Evolutionary conservation across 2,329 filamentous ascomycete species (phyloP), one percentile per base, ranked within the genome.

Genomic region (Trichoderma pleuroti): DNA sequence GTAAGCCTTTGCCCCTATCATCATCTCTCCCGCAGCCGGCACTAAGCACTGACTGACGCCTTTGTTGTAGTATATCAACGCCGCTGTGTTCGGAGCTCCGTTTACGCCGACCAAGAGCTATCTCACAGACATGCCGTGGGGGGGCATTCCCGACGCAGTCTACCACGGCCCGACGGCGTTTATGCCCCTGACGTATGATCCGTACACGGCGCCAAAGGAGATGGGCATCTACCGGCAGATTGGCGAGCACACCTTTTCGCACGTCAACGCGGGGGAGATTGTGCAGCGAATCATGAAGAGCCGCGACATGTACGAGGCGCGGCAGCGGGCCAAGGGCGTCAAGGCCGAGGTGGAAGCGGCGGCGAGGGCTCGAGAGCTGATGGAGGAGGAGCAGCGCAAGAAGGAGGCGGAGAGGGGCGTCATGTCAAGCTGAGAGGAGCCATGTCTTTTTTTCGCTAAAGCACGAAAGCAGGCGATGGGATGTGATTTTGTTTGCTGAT

Each of bases 111-210:
- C 89, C n/a, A 88, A 89, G 77, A 83, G 88, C 3, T 99, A 97
- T 80, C 87, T 99, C 54, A 86, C 86, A 71, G 85, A 88, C 1
- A 85, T 97, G 59, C 94, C 95, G 0, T 90, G 90, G 81, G 90
- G 91, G 81, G 90, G 91, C 63, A 87, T 87, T 5, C 93, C 94
- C 16, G 86, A 91, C 76, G 91, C 90, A 32, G 93, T 99, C 72
- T 99, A 98, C 81, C 96, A 99, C 82, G 96, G 96, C n/a, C 93
- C 94, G 8, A 99, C 96, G 0, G 88, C 92, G 14, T 98, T 97
- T 80, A 96, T 97, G 84, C 92, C 90, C 77, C 78, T 90, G 28
- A 93, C 90, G 7, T 92, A 92, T 78, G 92, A 94, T 77, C 92
- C 92, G 1, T 98, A 98, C 82, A 85, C 86, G 32, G 93, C 90